Evolutionary conservation across 768 basidiomycete species (phyloP).

Genomic region (Pisolithus sp.): DNA sequence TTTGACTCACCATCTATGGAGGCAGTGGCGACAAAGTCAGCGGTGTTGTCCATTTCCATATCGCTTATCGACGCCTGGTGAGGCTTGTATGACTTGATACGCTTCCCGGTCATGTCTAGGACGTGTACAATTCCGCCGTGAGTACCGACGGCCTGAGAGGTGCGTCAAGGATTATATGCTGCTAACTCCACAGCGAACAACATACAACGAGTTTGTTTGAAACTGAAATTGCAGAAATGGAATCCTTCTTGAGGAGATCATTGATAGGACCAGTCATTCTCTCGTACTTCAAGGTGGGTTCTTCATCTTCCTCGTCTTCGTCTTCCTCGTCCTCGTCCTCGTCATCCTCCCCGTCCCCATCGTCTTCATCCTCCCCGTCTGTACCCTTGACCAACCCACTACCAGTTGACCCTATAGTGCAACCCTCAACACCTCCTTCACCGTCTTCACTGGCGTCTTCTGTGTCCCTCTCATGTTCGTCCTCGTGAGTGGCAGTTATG

Average conservation of each 20-base stretch:
- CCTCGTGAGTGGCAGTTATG: conserved; percentile 1
- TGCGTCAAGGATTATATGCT: neutral
- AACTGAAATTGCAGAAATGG: conserved; percentile 76
- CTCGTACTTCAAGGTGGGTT: conserved; percentile 89
- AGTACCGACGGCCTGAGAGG: conserved; percentile 76
- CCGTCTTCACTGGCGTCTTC: conserved; percentile 4
- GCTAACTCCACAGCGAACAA: conserved; percentile 1
- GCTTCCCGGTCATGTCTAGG: conserved; percentile 68
- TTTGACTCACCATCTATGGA: conserved; percentile 89
- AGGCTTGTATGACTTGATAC: conserved; percentile 85
- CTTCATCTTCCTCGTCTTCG: conserved; percentile 77
- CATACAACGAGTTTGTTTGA: conserved; percentile 67
- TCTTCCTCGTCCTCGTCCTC: conserved; percentile 43
- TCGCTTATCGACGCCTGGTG: conserved; percentile 85
- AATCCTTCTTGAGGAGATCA: conserved; percentile 82
- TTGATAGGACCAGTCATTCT: conserved; percentile 65
- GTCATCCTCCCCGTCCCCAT: conserved; percentile 17
- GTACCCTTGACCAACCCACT: neutral
- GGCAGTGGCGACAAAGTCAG: conserved; percentile 87
- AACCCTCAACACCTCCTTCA: conserved; percentile 5
- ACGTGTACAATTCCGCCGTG: conserved; percentile 91
- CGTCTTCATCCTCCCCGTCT: conserved; percentile 14
- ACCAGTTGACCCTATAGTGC: neutral
- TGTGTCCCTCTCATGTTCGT: neutral
- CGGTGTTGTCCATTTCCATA: conserved; percentile 75